phyloP scores from a whole-genome alignment of 2,329 filamentous ascomycete genomes.

The Curvularia lunata region DNA sequence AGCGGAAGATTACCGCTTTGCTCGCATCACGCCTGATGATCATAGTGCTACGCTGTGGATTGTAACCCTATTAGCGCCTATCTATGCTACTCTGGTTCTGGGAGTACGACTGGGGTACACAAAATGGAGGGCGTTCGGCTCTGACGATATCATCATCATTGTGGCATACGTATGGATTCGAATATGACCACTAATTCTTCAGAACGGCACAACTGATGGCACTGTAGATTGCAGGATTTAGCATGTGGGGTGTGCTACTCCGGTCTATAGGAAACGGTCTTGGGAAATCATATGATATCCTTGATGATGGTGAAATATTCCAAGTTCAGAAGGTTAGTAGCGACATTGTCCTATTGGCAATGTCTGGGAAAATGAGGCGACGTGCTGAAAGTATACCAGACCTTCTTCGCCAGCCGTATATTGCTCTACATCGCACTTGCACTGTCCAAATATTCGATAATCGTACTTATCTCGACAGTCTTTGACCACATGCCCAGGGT shows the following conservation, averaged over 20 bases:
- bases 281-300: conserved; percentile 4
- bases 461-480: conserved; percentile 5
- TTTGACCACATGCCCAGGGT: conserved; percentile 6
- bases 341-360: no score
- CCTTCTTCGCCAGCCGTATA: conserved; percentile 7
- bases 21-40: conserved; percentile 7
- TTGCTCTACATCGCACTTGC: conserved; percentile 11
- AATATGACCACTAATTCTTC: not conserved
- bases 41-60: conserved; percentile 16
- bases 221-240: conserved; percentile 3
- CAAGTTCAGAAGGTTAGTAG: conserved; percentile 8
- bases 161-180: conserved; percentile 9
- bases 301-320: conserved; percentile 3
- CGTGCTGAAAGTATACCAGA: not conserved
- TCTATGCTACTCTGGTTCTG: conserved; percentile 8
- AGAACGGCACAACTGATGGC: not conserved
- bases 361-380: not conserved
- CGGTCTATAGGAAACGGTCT: conserved; percentile 5
- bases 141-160: conserved; percentile 9
- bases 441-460: conserved; percentile 13
- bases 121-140: conserved; percentile 8
- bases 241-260: conserved; percentile 12
- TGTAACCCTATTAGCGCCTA: conserved; percentile 3
- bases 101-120: conserved; percentile 8
- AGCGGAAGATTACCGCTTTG: conserved; percentile 10